These are phyloP conservation scores for Ascosphaera apis DNA, from an alignment of 2,329 filamentous ascomycete species.

Conservation along the genomic window DNA sequence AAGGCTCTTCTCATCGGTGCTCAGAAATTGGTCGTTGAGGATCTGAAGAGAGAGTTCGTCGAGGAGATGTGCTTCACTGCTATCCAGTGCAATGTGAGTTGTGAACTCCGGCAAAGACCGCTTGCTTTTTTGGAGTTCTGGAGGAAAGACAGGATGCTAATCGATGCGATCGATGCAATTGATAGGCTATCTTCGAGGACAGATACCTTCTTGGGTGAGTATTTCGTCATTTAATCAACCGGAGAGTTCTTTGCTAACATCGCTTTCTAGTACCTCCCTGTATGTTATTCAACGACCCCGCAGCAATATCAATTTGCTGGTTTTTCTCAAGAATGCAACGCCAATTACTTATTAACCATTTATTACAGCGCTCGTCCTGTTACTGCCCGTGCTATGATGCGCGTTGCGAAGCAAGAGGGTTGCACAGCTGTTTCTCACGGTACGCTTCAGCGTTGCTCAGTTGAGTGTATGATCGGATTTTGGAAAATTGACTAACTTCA, in stretches of 20 bases:
- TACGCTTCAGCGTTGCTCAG: conserved; percentile 1
- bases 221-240: background rate
- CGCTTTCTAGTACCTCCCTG: conserved; percentile 10
- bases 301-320: background rate
- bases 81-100: conserved; percentile 40
- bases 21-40: conserved; percentile 35
- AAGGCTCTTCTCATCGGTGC: conserved; percentile 51
- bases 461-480: background rate
- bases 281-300: background rate
- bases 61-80: conserved; percentile 62
- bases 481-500: background rate
- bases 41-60: conserved; percentile 54
- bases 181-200: conserved; percentile 45
- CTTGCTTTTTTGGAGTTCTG: conserved; percentile 2
- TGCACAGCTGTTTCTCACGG: conserved; percentile 20
- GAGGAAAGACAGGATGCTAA: conserved; percentile 5
- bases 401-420: conserved; percentile 19
- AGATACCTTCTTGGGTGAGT: conserved; percentile 32
- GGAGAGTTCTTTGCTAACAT: no score
- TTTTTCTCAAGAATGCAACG: background rate
- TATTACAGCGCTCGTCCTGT: conserved; percentile 19
- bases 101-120: background rate
- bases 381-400: conserved; percentile 23
- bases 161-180: conserved; percentile 3
- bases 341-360: background rate